phyloP scores from a whole-genome alignment of 257 asterid species.

The Coffea canephora region DNA sequence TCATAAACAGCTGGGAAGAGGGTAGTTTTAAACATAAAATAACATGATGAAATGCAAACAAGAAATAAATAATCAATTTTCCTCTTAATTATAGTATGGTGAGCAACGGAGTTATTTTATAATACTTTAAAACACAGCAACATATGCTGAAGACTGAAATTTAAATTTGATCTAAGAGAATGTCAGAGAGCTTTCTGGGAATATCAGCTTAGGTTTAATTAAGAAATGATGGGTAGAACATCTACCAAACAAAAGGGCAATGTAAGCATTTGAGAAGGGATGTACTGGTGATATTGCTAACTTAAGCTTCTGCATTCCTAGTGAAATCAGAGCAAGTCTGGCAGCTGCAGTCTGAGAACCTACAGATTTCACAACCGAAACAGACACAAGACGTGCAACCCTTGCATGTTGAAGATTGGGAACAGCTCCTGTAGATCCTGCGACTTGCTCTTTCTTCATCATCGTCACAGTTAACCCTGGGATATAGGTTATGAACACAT shows the following conservation, averaged over 20 bases:
- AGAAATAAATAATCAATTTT: not conserved
- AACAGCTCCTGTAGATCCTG: constrained; percentile 48
- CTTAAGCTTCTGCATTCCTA: constrained; percentile 32
- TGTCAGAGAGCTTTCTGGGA: constrained; percentile 1
- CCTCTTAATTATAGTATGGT: not conserved
- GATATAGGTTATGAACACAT: not conserved
- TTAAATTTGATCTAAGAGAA: constrained; percentile 8
- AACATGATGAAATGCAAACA: not conserved
- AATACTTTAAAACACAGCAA: constrained; percentile 1
- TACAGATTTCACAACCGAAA: constrained; percentile 50
- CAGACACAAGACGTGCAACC: constrained; percentile 62
- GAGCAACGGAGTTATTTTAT: not conserved
- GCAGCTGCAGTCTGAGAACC: constrained; percentile 51
- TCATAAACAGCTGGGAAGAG: not conserved
- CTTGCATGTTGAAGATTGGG: constrained; percentile 46
- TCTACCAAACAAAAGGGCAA: not conserved
- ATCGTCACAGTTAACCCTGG: constrained; percentile 41
- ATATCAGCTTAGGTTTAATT: constrained; percentile 3
- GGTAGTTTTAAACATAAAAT: not conserved
- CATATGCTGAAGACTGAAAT: not conserved
- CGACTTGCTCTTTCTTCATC: constrained; percentile 60
- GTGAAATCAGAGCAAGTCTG: constrained; percentile 58
- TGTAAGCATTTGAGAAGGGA: constrained; percentile 8
- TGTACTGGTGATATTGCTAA: not conserved
- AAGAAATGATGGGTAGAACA: constrained; percentile 11